Base-by-base conservation (phyloP, 768 basidiomycete genomes). In the Daedaleopsis sinensis region DNA sequence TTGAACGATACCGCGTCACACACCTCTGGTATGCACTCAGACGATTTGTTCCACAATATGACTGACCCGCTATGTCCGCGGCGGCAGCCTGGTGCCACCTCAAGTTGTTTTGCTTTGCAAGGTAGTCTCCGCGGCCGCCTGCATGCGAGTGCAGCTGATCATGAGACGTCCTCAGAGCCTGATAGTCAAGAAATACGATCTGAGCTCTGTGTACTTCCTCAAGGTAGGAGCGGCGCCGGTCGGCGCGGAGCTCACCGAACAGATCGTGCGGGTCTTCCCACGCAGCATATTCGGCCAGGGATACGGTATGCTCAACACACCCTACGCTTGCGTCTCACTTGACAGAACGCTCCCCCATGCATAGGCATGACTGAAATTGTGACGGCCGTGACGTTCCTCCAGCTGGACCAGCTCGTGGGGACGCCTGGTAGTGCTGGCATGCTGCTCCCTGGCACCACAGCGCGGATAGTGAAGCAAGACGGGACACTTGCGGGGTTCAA, bases 331-430 rank as follows among this genome's bases (percentile, higher is more conserved):
- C 5, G 4, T 18, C 19, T 52, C 27, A 5, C 7, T 42, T 42
- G 39, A 42, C 21, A 38, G n/a, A 8, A 16, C 18, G 16, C 46
- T 51, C 2, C 12, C 43, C 19, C 39, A 3, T 18, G 27, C 27
- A n/a, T 52, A 89, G 88, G 89, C 5, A 81, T 88, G 83, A 90
- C 89, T 0, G 89, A 91, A 68, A 79, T 83, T 0, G 79, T 79
- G 58, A 85, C 86, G 0, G 78, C 82, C 9, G 77, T 81, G 8
- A 70, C 78, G 15, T 80, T 84, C 74, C 82, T 80, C 71, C 73
- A 82, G 16, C 74, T 82, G 7, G 76, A 78, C 4, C 67, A 73
- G 36, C 82, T 80, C 59, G 70, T 83, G 21, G 85, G 85, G 7
- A 73, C 78, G 3, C 79, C 82, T 4, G 89, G 88, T 24, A 79